These are phyloP conservation scores for Artomyces pyxidatus DNA, from an alignment of 768 basidiomycete genomes.

Conservation along the genomic window DNA sequence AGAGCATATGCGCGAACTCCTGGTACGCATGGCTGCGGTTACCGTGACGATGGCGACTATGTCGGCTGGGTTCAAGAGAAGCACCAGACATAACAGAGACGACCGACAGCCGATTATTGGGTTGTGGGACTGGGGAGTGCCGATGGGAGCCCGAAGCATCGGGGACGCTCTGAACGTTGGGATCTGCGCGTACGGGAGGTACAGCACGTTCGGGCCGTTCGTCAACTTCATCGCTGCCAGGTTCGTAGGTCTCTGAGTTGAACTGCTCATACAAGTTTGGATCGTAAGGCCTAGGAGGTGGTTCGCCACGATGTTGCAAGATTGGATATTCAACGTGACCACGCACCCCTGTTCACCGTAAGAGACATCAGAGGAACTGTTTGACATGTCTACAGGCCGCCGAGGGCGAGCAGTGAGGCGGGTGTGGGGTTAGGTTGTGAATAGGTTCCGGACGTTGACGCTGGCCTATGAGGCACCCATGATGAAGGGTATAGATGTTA, in stretches of 20 bases:
- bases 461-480: too few relatives aligned
- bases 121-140: too few relatives aligned
- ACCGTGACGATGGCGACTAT: constrained; percentile 9
- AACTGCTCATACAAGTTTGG: background rate
- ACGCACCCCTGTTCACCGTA: background rate
- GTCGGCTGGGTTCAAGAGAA: constrained; percentile 15
- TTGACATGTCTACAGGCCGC: background rate
- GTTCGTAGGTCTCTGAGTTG: background rate
- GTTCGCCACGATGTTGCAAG: too few relatives aligned
- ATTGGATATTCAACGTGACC: too few relatives aligned
- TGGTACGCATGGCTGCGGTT: constrained; percentile 8
- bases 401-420: too few relatives aligned
- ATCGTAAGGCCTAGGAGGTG: background rate
- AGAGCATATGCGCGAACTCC: constrained; percentile 14
- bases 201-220: background rate
- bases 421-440: background rate
- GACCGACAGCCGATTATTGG: constrained; percentile 8
- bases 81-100: constrained; percentile 11
- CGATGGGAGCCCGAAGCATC: too few relatives aligned
- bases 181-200: too few relatives aligned
- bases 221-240: background rate
- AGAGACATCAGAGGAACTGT: background rate
- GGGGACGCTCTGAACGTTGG: background rate
- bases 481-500: too few relatives aligned
- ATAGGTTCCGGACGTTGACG: too few relatives aligned